Evolutionary conservation across 2,329 filamentous ascomycete species (phyloP).

Genomic region (Sporothrix variecibatus): DNA sequence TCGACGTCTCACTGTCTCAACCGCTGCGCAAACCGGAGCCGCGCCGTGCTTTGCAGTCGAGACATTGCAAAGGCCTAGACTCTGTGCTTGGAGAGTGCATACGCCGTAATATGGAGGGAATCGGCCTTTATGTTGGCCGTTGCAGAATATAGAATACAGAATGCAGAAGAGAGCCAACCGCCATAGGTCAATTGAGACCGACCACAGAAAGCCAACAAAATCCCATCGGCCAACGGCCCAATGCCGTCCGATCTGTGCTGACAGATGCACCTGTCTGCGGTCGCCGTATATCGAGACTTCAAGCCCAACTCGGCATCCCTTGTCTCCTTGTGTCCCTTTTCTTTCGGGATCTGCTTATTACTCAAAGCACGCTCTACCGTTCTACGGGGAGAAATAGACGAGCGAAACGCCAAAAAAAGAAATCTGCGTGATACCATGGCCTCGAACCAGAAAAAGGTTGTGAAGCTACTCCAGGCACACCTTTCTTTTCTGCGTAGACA

Average conservation of each 20-base stretch:
- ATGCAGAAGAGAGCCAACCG: neutral
- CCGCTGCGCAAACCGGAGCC: neutral
- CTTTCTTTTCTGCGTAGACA: conserved; percentile 1
- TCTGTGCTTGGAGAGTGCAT: neutral
- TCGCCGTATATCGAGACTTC: neutral
- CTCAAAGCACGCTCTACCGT: neutral
- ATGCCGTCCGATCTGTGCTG: neutral
- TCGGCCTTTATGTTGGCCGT: neutral
- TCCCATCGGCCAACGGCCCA: neutral
- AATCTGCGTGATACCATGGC: neutral
- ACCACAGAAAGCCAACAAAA: neutral
- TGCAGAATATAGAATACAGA: neutral
- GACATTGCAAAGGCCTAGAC: neutral
- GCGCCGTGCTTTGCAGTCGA: neutral
- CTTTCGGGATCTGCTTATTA: conserved; percentile 6
- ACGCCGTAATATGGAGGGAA: neutral
- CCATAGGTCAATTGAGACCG: too few species aligned
- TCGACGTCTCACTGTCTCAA: neutral
- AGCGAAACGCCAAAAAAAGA: neutral
- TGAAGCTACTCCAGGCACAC: neutral
- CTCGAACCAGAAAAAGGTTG: neutral
- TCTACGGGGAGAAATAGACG: neutral
- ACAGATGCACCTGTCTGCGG: neutral
- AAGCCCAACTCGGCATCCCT: neutral
- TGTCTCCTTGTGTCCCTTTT: neutral